Conservation (phyloP, 106 monocot genomes). For the Acorus gramineus region DNA sequence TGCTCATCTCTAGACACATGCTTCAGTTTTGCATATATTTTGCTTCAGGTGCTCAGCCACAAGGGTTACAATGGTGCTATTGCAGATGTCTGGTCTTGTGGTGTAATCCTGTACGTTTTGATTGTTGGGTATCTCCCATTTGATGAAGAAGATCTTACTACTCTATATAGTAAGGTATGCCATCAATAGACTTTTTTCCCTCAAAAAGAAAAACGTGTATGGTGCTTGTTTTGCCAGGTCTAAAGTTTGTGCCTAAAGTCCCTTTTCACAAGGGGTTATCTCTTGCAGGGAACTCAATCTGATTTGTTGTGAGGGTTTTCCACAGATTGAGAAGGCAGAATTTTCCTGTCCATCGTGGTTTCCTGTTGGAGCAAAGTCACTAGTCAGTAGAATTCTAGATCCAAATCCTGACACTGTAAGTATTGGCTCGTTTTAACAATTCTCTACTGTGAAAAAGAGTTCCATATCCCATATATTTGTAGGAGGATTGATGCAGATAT, state of each 20-base stretch:
- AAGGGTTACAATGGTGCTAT: conserved; percentile 90
- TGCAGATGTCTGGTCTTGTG: conserved; percentile 97
- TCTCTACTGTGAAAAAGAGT: no score
- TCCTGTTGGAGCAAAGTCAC: conserved; percentile 59
- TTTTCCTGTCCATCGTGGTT: conserved; percentile 81
- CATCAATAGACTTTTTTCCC: neutral
- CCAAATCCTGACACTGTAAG: conserved; percentile 76
- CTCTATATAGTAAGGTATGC: conserved; percentile 61
- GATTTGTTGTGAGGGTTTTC: conserved; percentile 8
- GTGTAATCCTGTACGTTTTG: conserved; percentile 83
- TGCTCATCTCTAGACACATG: neutral
- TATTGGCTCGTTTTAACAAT: neutral
- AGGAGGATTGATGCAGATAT: no score
- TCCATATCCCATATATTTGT: no score
- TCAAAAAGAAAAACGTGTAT: neutral
- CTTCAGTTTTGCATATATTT: conserved; percentile 9
- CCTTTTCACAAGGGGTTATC: neutral
- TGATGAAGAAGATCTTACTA: conserved; percentile 83
- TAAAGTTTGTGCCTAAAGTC: neutral
- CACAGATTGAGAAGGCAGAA: conserved; percentile 69
- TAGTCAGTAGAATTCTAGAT: conserved; percentile 63
- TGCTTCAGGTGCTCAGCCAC: conserved; percentile 73
- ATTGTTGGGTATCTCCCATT: conserved; percentile 90
- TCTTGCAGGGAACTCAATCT: neutral
- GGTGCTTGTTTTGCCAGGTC: neutral